Percentiles rank a stretch among this genome's conserved stretches.
These are phyloP conservation scores for Phytophthora multivora DNA, from an alignment of 352 stramenopile species.

Conservation along the genomic window DNA sequence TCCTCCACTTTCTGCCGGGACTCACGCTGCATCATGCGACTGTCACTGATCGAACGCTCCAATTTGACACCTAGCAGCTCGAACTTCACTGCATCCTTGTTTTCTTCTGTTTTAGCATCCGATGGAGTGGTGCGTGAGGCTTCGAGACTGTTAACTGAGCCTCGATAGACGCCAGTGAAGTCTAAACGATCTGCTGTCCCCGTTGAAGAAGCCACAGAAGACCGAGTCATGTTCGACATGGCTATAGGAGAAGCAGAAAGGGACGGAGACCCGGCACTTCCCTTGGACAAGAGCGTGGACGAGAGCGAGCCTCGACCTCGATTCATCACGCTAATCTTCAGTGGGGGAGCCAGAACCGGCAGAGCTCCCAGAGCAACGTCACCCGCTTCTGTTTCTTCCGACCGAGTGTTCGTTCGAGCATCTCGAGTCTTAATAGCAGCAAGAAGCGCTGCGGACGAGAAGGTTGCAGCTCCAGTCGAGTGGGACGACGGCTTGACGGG, in stretches of 20 bases:
- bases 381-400: constrained; percentile 32
- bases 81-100: constrained; percentile 1
- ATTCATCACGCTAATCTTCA: constrained; percentile 29
- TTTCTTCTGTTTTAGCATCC: not conserved
- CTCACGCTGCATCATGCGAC: constrained; percentile 35
- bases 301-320: constrained; percentile 21
- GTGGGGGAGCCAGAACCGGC: constrained; percentile 16
- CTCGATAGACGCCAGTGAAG: constrained; percentile 59
- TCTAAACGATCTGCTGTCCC: constrained; percentile 45
- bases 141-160: constrained; percentile 37
- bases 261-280: constrained; percentile 1
- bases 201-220: constrained; percentile 28
- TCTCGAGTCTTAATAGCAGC: constrained; percentile 34
- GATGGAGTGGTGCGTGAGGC: constrained; percentile 8
- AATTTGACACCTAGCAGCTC: constrained; percentile 18
- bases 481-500: not conserved
- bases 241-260: constrained; percentile 19
- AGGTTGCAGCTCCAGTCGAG: constrained; percentile 6
- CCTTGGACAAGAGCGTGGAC: constrained; percentile 9
- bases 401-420: constrained; percentile 23
- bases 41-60: constrained; percentile 39
- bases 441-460: constrained; percentile 29
- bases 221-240: constrained; percentile 24
- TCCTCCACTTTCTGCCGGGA: constrained; percentile 54
- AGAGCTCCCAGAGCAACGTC: constrained; percentile 30